These are phyloP conservation scores for Bondarzewia mesenterica DNA, from an alignment of 1,284 basidiomycete genomes.

Conservation along the genomic window DNA sequence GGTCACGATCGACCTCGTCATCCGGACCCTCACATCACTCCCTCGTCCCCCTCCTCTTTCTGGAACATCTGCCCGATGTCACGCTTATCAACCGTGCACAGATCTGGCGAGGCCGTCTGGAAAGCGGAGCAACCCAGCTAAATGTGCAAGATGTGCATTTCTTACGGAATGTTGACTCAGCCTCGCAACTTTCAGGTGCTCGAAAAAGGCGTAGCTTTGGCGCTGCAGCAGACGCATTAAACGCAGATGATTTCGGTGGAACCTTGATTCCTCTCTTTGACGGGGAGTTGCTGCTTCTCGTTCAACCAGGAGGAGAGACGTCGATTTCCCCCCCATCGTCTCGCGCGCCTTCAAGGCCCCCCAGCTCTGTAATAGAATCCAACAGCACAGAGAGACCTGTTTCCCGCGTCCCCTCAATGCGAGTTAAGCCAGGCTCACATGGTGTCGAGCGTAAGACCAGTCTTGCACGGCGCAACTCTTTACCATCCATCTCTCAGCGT, in stretches of 20 bases:
- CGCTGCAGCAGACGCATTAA: conserved; percentile 14
- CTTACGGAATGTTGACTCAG: conserved; percentile 28
- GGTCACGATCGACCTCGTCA: conserved; percentile 38
- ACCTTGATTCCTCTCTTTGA: conserved; percentile 67
- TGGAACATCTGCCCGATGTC: conserved; percentile 60
- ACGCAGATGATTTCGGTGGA: conserved; percentile 42
- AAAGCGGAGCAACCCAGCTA: conserved; percentile 36
- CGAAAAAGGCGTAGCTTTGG: conserved; percentile 9
- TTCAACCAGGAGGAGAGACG: conserved; percentile 38
- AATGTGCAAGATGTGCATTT: conserved; percentile 49
- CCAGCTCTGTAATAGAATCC: conserved; percentile 46
- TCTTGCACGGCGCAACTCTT: conserved; percentile 62
- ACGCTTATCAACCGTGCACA: conserved; percentile 59
- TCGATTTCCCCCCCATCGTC: conserved; percentile 50
- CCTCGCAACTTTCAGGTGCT: conserved; percentile 14
- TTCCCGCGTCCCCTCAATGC: conserved; percentile 59
- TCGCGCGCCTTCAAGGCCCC: conserved; percentile 53
- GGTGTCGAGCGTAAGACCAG: conserved; percentile 68
- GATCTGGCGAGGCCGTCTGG: conserved; percentile 55
- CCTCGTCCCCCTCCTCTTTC: conserved; percentile 63
- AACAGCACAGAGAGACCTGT: conserved; percentile 31
- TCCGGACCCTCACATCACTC: conserved; percentile 36
- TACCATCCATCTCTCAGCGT: conserved; percentile 64
- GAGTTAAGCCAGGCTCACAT: conserved; percentile 61
- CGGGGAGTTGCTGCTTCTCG: conserved; percentile 63